Evolutionary conservation across 345 rosid genomes (phyloP).

Genomic region (Hevea brasiliensis): DNA sequence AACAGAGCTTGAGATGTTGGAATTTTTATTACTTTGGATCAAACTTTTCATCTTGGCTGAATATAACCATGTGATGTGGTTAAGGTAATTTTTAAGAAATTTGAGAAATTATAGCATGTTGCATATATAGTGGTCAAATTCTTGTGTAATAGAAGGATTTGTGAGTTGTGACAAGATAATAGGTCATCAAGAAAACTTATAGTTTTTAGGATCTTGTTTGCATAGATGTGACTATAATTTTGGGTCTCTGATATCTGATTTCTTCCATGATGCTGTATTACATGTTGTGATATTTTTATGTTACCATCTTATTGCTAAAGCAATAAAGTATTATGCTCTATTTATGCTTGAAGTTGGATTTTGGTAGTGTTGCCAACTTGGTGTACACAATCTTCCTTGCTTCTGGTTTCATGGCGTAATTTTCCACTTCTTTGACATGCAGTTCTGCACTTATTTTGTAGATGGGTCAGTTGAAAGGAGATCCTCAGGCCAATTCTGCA

Average conservation of each 20-base stretch:
- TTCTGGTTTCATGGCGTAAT: constrained; percentile 53
- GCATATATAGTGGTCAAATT: background rate
- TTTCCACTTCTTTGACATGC: constrained; percentile 74
- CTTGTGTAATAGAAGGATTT: background rate
- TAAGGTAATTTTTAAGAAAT: background rate
- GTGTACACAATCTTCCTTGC: background rate
- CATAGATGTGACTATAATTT: background rate
- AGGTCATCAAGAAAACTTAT: background rate
- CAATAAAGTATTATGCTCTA: background rate
- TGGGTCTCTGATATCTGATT: background rate
- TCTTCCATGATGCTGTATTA: background rate
- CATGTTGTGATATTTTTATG: background rate
- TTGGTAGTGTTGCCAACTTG: background rate
- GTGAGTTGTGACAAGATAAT: background rate
- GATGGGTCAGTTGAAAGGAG: constrained; percentile 69
- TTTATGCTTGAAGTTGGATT: background rate
- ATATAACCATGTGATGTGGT: background rate
- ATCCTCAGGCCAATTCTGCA: constrained; percentile 61
- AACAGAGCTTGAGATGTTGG: no score
- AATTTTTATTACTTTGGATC: no score
- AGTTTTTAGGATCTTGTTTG: constrained; percentile 3
- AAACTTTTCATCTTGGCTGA: no score
- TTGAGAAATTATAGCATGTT: background rate
- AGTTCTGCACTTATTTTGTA: constrained; percentile 88
- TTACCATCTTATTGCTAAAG: background rate